Conservation (phyloP, 176 grass and related monocot species). For the Eragrostis curvula region DNA sequence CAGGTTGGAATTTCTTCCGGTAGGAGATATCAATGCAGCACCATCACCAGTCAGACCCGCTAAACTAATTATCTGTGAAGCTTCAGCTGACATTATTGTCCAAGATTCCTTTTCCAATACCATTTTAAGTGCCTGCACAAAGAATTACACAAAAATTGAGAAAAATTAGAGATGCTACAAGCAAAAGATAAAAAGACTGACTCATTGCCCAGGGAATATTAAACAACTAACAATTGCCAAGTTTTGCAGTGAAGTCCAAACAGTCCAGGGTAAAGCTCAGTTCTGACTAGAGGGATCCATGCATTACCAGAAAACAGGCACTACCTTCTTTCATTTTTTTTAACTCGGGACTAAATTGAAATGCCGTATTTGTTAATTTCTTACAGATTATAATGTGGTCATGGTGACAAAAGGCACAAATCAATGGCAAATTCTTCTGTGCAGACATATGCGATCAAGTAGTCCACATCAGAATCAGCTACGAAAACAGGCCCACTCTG, state of each 20-base stretch:
- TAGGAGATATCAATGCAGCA: conserved; percentile 73
- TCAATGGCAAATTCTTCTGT: conserved; percentile 22
- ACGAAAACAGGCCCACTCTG: conserved; percentile 13
- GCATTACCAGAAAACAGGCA: conserved; percentile 30
- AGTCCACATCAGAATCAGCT: conserved; percentile 19
- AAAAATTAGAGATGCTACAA: conserved; percentile 26
- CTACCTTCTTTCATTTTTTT: not conserved
- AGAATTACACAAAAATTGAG: conserved; percentile 20
- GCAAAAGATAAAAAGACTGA: conserved; percentile 14
- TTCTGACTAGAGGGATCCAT: conserved; percentile 18
- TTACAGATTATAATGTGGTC: conserved; percentile 15
- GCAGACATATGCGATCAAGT: not conserved
- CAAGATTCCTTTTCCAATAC: conserved; percentile 96
- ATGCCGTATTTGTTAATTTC: not conserved
- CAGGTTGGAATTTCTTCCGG: conserved; percentile 49
- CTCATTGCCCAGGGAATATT: conserved; percentile 9
- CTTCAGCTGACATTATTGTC: conserved; percentile 81
- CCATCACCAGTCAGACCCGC: conserved; percentile 95
- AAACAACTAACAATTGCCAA: not conserved
- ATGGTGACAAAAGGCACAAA: conserved; percentile 13
- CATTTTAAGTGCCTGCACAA: conserved; percentile 91
- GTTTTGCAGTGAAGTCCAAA: conserved; percentile 6
- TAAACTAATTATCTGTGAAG: conserved; percentile 82
- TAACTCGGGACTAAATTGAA: conserved; percentile 15
- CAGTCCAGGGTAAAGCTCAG: not conserved